Conservation (phyloP, 306 rosid genomes). For the Lathyrus oleraceus region DNA sequence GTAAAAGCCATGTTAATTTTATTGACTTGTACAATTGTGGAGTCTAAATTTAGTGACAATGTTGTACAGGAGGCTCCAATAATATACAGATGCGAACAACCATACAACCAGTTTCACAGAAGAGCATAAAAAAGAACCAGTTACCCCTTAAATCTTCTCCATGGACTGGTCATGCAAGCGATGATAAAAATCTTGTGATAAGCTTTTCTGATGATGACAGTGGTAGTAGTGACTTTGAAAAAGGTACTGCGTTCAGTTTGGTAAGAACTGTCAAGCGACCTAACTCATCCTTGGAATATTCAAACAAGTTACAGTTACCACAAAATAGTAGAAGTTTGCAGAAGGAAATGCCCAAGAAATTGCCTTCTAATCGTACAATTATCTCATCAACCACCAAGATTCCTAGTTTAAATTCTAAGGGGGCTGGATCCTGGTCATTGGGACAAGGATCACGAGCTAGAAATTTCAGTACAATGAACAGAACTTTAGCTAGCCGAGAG, state of each 20-base stretch:
- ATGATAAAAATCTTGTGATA: conserved; percentile 74
- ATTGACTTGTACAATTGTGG: conserved; percentile 28
- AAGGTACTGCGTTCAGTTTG: conserved; percentile 41
- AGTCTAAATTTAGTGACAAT: conserved; percentile 42
- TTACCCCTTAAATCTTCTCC: conserved; percentile 50
- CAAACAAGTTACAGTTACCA: conserved; percentile 44
- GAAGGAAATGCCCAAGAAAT: conserved; percentile 56
- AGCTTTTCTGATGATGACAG: conserved; percentile 94
- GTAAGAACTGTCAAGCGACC: conserved; percentile 49
- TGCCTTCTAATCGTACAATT: conserved; percentile 49
- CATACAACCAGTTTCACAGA: conserved; percentile 46
- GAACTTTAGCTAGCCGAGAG: conserved; percentile 48
- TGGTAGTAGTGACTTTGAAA: conserved; percentile 81
- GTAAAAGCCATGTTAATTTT: conserved; percentile 7
- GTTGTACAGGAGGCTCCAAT: conserved; percentile 51
- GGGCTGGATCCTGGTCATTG: conserved; percentile 43
- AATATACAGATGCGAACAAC: conserved; percentile 42
- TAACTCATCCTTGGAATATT: conserved; percentile 44
- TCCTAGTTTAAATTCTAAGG: conserved; percentile 53
- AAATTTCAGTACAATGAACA: conserved; percentile 47
- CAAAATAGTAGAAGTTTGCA: conserved; percentile 43
- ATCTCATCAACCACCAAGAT: conserved; percentile 42
- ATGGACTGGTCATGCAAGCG: conserved; percentile 51
- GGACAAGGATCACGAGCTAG: conserved; percentile 58
- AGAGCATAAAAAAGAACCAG: conserved; percentile 48